Evolutionary conservation across 495 filamentous ascomycete species (phyloP), one percentile per base, ranked within the genome.

Genomic region (Trichocladium uniseriatum): DNA sequence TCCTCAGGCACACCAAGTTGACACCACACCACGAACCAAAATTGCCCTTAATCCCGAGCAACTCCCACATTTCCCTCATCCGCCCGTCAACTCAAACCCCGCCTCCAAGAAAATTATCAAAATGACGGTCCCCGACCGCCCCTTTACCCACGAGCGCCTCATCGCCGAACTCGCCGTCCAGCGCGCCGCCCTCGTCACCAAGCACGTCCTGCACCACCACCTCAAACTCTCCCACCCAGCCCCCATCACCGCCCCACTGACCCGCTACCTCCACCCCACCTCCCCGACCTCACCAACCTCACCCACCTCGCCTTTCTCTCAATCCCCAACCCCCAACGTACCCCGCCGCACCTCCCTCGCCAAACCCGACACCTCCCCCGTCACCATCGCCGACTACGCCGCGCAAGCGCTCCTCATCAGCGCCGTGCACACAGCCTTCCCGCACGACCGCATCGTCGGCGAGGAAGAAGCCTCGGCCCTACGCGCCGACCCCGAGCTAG

Each of bases 321-420:
- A n/a, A n/a, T n/a, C n/a, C n/a, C n/a, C n/a, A n/a, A n/a, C n/a
- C n/a, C n/a, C n/a, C n/a, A n/a, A n/a, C n/a, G 1, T 10, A 11
- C 15, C 3, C 27, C 36, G 5, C 10, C 31, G 5, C 38, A 16
- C 36, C 45, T 46, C 57, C 11, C 58, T 77, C n/a, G 66, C 72
- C 55, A 80, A 79, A 47, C 60, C 58, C 41, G 76, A 80, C 54
- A 55, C 56, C 2, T 73, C 71, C 3, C 76, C 76, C 4, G 77
- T 80, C 5, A 79, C 77, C 3, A 70, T 76, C 18, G 76, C 74
- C 56, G 77, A 80, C 53, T 79, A 78, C 50, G 77, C 70, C 44
- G 69, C 74, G 9, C 77, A 80, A 51, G 73, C 75, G 27, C 67
- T 79, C 11, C 72, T 80, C 40, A 76, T 79, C 53, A 65, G 62